A percentile compares a stretch with the other conserved stretches of the same genome.
Conservation (phyloP, 2,329 filamentous ascomycete genomes). For the Aureobasidium sp. region DNA sequence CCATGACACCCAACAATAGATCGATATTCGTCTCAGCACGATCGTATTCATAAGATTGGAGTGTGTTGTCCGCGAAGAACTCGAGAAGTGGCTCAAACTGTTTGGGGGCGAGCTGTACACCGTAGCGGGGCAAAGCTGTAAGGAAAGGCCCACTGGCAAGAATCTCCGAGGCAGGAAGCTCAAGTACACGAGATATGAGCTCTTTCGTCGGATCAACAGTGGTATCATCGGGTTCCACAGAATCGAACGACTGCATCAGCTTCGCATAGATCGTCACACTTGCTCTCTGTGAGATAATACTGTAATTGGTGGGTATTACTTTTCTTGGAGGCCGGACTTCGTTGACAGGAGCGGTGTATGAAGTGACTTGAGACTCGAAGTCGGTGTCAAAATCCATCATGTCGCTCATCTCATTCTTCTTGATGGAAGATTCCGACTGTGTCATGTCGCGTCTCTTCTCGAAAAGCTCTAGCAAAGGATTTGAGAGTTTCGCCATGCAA, state of each 20-base stretch:
- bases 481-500: neutral
- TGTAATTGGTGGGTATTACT: neutral
- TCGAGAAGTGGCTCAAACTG: conserved; percentile 39
- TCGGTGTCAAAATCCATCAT: conserved; percentile 12
- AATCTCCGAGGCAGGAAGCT: conserved; percentile 12
- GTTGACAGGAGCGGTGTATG: neutral
- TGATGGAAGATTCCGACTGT: neutral
- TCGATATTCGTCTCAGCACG: conserved; percentile 66
- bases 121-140: conserved; percentile 14
- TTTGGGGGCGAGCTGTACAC: conserved; percentile 18
- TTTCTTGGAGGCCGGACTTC: neutral
- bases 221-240: neutral
- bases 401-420: neutral
- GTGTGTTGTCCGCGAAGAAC: conserved; percentile 38
- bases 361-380: conserved; percentile 8
- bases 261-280: conserved; percentile 1
- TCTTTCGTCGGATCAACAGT: neutral
- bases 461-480: neutral
- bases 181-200: neutral
- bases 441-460: neutral
- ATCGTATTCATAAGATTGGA: conserved; percentile 52
- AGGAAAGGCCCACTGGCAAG: conserved; percentile 20
- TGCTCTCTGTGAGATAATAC: neutral
- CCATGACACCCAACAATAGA: conserved; percentile 59
- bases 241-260: neutral